Base-by-base conservation (phyloP, 768 basidiomycete species). In the Imleria badia region DNA sequence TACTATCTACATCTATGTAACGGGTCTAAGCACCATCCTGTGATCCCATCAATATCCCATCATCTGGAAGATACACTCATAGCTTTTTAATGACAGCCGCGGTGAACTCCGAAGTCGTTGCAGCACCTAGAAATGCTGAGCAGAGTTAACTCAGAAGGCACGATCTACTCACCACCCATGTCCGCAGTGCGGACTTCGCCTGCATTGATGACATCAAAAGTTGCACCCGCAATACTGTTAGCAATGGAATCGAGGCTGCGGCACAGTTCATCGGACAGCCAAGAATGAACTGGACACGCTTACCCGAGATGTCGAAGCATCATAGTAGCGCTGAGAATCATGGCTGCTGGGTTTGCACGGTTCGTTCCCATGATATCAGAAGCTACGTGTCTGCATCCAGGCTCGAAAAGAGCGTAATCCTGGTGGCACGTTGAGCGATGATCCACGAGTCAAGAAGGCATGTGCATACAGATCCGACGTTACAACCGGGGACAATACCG, bases 401-500 rank as follows among this genome's bases (percentile, higher is more conserved):
- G 97, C 73, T 99, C 97, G 71, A 99, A 99, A 50, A 99, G 81
- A 23, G 97, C 97, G 70, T 93, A 98, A 73, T 98, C 97, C 87
- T 91, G 33, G 31, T 34, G 30, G 6, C 6, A 29, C 5, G 17
- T 39, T 54, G 35, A 50, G 43, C 44, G 22, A 48, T 31, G 19
- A n/a, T 23, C 35, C 41, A 31, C 35, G 15, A 50, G 36, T 23
- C 2, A 5, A 40, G 26, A 48, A 34, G 48, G 40, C 19, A 40
- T 38, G 38, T 67, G 77, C 76, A 60, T 63, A 93, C 92, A 51
- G 92, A 82, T 66, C 97, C 97, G 64, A 99, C 89, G 73, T 98
- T 98, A 78, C 94, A 96, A 17, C 97, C 97, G 10, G 97, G 95
- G 22, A 98, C 96, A 63, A 98, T 86, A 67, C 97, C 97, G 36